These are phyloP conservation scores for Osmozyma mogii DNA, from an alignment of 805 yeast genomes.

Conservation along the genomic window DNA sequence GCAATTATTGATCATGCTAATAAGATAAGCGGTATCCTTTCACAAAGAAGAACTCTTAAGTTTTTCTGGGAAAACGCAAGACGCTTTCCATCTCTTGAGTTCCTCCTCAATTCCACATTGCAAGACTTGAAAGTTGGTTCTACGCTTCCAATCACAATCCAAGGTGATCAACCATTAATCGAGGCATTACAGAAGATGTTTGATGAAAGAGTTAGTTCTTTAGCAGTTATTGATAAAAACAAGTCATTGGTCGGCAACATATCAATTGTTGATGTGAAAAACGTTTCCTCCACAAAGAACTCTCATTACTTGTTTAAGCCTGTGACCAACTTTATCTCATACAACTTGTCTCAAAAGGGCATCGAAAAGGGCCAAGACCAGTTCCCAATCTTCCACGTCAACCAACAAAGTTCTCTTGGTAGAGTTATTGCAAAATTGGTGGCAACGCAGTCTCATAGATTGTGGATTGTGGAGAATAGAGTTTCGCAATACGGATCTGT, in stretches of 20 bases:
- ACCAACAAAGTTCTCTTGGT: slow-evolving; percentile 68
- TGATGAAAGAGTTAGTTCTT: slow-evolving; percentile 72
- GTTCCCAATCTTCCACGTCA: slow-evolving; percentile 93
- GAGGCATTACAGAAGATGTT: slow-evolving; percentile 87
- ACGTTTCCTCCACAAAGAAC: slow-evolving; percentile 81
- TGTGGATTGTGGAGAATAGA: slow-evolving; percentile 63
- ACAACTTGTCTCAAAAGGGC: slow-evolving; percentile 82
- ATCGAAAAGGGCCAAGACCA: slow-evolving; percentile 92
- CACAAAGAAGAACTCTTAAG: slow-evolving; percentile 81
- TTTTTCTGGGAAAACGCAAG: slow-evolving; percentile 92
- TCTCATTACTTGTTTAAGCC: slow-evolving; percentile 74
- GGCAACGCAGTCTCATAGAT: slow-evolving; percentile 88
- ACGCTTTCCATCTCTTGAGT: slow-evolving; percentile 73
- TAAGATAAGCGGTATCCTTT: slow-evolving; percentile 68
- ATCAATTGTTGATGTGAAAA: slow-evolving; percentile 87
- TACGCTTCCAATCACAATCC: slow-evolving; percentile 62
- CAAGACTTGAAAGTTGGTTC: slow-evolving; percentile 73
- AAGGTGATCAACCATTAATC: slow-evolving; percentile 79
- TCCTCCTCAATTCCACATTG: slow-evolving; percentile 58
- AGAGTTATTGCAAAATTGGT: slow-evolving; percentile 91
- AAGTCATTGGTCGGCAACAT: slow-evolving; percentile 80
- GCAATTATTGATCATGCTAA: slow-evolving; percentile 53
- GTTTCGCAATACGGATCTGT: slow-evolving; percentile 6
- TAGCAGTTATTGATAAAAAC: slow-evolving; percentile 84
- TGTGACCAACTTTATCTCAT: slow-evolving; percentile 81